Evolutionary conservation across 1,284 basidiomycete species (phyloP).

Genomic region (Pseudozyma sp.): DNA sequence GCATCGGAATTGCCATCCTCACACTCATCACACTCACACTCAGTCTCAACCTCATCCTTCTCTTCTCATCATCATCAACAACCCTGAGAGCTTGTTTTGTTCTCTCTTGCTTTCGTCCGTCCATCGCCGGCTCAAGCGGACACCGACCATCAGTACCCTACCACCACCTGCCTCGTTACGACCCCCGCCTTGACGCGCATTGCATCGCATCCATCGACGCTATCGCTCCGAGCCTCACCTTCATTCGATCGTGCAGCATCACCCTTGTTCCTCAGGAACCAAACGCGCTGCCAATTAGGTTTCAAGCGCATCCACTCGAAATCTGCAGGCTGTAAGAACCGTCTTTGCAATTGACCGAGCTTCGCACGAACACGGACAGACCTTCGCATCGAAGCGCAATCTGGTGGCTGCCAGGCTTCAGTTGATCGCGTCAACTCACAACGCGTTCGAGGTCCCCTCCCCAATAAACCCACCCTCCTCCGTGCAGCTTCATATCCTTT

Average conservation of each 20-base stretch:
- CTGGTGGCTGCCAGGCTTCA: neutral
- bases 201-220: too few relatives aligned
- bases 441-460: neutral
- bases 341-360: neutral
- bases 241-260: too few relatives aligned
- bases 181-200: too few relatives aligned
- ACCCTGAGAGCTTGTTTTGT: neutral
- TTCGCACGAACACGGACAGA: neutral
- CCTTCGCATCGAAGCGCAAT: neutral
- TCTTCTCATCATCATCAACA: constrained; percentile 1
- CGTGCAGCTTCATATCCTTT: constrained; percentile 17
- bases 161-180: too few relatives aligned
- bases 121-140: neutral
- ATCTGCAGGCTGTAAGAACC: too few relatives aligned
- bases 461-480: constrained; percentile 3
- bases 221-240: too few relatives aligned
- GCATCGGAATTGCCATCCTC: constrained; percentile 22
- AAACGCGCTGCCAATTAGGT: too few relatives aligned
- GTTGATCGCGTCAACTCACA: constrained; percentile 1
- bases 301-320: too few relatives aligned
- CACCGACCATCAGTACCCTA: too few relatives aligned
- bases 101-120: neutral
- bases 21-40: neutral
- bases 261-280: too few relatives aligned
- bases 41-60: constrained; percentile 4